Percentiles rank a stretch among this genome's conserved stretches.
phyloP scores from a whole-genome alignment of 305 asterid species.

The Fraxinus ornus region DNA sequence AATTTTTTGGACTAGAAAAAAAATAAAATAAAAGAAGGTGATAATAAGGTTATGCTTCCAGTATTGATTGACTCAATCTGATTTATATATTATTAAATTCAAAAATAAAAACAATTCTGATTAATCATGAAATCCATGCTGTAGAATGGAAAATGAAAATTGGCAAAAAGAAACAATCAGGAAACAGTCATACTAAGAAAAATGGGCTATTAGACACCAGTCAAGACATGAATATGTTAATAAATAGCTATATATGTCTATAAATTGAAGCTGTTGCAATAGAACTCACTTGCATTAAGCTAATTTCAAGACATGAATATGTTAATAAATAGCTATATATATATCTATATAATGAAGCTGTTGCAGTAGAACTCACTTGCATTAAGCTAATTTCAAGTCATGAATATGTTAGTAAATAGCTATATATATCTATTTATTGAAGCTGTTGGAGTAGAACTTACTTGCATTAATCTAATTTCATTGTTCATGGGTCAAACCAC shows the following conservation, averaged over 20 bases:
- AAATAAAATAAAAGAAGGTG: background rate
- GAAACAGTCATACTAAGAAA: background rate
- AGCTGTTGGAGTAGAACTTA: constrained; percentile 15
- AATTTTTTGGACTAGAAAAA: background rate
- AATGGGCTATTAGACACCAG: background rate
- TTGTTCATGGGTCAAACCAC: constrained; percentile 12
- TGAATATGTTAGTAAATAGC: background rate
- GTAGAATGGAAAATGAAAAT: background rate
- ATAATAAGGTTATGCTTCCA: background rate
- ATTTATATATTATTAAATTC: background rate
- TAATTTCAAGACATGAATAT: background rate
- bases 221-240: background rate
- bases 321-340: background rate
- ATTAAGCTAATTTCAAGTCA: background rate
- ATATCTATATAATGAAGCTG: background rate
- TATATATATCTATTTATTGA: background rate
- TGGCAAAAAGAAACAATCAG: background rate
- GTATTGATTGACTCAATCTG: background rate
- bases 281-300: constrained; percentile 23
- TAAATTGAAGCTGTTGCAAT: background rate
- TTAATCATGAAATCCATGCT: background rate
- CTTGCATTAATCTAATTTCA: constrained; percentile 12
- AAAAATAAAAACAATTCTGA: background rate
- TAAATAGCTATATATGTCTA: background rate
- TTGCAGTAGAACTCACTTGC: constrained; percentile 23